A percentile compares a stretch with the other conserved stretches of the same genome.
These are phyloP conservation scores for Musa schizocarpa DNA, from an alignment of 176 grass and related monocot genomes.

Conservation along the genomic window DNA sequence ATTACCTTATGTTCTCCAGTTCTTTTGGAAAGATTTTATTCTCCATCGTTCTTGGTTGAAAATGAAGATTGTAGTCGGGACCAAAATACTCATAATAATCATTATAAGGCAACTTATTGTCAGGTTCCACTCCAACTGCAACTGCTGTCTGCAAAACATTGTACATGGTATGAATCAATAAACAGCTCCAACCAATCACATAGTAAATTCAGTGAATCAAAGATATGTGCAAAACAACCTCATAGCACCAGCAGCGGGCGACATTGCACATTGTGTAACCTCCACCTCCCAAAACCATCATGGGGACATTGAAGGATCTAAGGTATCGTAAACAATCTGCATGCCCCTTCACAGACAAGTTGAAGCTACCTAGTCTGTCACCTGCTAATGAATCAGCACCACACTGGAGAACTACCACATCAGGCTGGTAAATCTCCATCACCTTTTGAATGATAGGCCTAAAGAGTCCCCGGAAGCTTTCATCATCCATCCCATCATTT, in stretches of 20 bases:
- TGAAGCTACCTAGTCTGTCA: too few relatives aligned
- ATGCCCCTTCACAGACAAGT: conserved; percentile 17
- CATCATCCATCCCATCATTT: conserved; percentile 9
- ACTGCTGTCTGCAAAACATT: conserved; percentile 19
- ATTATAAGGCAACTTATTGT: conserved; percentile 19
- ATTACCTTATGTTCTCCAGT: conserved; percentile 18
- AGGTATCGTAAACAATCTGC: conserved; percentile 22
- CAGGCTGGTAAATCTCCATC: too few relatives aligned
- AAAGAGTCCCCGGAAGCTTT: background rate
- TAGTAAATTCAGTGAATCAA: background rate
- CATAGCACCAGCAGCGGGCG: conserved; percentile 22
- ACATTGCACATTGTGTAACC: conserved; percentile 23
- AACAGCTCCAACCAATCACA: background rate
- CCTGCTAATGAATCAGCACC: too few relatives aligned
- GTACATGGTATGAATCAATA: background rate
- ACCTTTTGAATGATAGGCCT: conserved; percentile 6
- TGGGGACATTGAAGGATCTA: conserved; percentile 20
- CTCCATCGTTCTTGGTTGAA: conserved; percentile 16
- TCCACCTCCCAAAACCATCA: conserved; percentile 22
- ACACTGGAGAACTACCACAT: too few relatives aligned
- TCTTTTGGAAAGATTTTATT: conserved; percentile 15
- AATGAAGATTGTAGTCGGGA: conserved; percentile 24
- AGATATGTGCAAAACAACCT: background rate
- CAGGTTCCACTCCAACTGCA: conserved; percentile 20
- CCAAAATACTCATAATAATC: conserved; percentile 25